Evolutionary conservation across 345 rosid genomes (phyloP).

Genomic region (Aquilaria sinensis): DNA sequence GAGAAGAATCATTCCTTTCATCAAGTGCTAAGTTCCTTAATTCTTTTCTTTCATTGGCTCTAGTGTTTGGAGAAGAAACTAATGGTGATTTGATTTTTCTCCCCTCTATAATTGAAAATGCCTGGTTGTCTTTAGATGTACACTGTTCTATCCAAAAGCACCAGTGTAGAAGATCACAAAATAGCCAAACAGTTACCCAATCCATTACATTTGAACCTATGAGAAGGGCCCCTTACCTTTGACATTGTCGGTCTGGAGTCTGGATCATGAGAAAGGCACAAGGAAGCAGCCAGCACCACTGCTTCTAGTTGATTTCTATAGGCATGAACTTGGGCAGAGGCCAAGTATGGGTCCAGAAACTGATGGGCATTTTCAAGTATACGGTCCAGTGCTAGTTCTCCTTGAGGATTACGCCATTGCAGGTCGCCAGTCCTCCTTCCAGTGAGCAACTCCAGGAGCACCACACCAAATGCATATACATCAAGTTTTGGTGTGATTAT

Average conservation of each 20-base stretch:
- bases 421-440: constrained; percentile 42
- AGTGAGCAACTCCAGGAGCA: constrained; percentile 53
- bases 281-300: constrained; percentile 11
- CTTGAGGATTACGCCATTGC: constrained; percentile 9
- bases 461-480: constrained; percentile 64
- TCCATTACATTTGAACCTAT: no score
- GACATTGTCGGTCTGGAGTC: constrained; percentile 16
- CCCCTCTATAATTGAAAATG: no score
- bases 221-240: constrained; percentile 7
- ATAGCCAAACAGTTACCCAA: no score
- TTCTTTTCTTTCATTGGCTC: no score
- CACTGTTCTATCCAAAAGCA: no score
- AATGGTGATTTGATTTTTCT: neutral
- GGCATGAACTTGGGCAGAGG: constrained; percentile 4
- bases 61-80: neutral
- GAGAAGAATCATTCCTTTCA: neutral
- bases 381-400: no score
- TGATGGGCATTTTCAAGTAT: constrained; percentile 1
- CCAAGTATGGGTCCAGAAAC: constrained; percentile 10
- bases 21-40: neutral
- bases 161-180: no score
- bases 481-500: constrained; percentile 43
- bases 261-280: constrained; percentile 12
- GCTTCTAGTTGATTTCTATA: constrained; percentile 8
- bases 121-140: no score